phyloP scores from a whole-genome alignment of 140 eudicot species.

The Oenanthe javanica region DNA sequence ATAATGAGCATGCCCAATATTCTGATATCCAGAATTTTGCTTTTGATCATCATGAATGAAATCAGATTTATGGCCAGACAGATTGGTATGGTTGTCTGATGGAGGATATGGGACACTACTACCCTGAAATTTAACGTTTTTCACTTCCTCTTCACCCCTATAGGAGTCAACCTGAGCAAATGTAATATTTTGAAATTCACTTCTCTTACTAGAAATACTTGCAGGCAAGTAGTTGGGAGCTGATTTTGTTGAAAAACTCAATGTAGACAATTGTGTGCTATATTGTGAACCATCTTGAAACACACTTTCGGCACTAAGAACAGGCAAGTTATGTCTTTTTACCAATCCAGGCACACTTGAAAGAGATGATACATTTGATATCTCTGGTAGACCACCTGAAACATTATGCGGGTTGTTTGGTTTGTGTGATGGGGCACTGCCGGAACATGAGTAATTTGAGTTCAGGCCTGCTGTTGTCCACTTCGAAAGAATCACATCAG shows the following conservation, averaged over 20 bases:
- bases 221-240: conserved; percentile 8
- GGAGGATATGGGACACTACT: conserved; percentile 23
- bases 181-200: conserved; percentile 26
- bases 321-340: conserved; percentile 8
- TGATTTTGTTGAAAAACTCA: conserved; percentile 12
- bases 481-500: conserved; percentile 20
- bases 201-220: not conserved
- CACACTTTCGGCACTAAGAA: conserved; percentile 15
- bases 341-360: conserved; percentile 18
- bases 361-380: conserved; percentile 17
- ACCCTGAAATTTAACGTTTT: conserved; percentile 30
- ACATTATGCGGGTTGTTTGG: not conserved
- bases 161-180: conserved; percentile 12
- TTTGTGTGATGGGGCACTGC: not conserved
- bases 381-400: conserved; percentile 1
- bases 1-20: conserved; percentile 7
- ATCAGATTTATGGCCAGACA: conserved; percentile 2
- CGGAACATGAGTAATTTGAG: conserved; percentile 2
- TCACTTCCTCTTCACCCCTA: conserved; percentile 18
- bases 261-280: conserved; percentile 13
- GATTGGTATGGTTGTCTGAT: conserved; percentile 8
- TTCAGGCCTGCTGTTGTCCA: conserved; percentile 5
- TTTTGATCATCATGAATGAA: conserved; percentile 3
- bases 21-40: conserved; percentile 18
- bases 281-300: conserved; percentile 21